These are phyloP conservation scores for Magnolia sinica DNA, from an alignment of 164 flowering plant species.

Conservation along the genomic window DNA sequence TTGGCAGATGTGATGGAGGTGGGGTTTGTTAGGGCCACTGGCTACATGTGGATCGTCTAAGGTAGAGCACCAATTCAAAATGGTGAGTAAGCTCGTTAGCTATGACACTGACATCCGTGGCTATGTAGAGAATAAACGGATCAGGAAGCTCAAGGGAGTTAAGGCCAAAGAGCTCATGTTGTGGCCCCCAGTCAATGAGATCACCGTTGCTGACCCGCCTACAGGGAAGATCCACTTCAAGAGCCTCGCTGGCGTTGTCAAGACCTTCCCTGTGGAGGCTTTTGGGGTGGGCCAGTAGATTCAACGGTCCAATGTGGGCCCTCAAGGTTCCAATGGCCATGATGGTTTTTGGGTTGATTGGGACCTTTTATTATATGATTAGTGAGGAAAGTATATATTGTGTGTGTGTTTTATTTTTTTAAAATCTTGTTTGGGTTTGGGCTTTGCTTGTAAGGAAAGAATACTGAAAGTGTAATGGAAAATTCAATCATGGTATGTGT, in stretches of 20 bases:
- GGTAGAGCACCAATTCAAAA: conserved; percentile 34
- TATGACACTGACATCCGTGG: conserved; percentile 27
- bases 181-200: conserved; percentile 34
- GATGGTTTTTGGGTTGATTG: background rate
- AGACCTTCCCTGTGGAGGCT: conserved; percentile 26
- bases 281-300: conserved; percentile 14
- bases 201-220: conserved; percentile 24
- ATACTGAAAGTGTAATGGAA: background rate
- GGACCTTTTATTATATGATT: background rate
- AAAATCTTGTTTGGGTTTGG: background rate
- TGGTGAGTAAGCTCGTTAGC: conserved; percentile 28
- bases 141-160: conserved; percentile 36
- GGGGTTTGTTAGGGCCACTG: conserved; percentile 26
- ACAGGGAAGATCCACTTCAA: conserved; percentile 34
- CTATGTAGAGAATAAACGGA: conserved; percentile 18
- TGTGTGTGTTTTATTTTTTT: background rate
- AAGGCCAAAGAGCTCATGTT: conserved; percentile 39
- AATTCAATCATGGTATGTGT: background rate
- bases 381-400: background rate
- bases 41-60: conserved; percentile 38
- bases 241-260: conserved; percentile 31
- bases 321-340: background rate
- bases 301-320: background rate
- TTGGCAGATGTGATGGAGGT: conserved; percentile 25
- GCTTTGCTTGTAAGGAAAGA: conserved; percentile 1